Conservation (phyloP, 2,329 filamentous ascomycete species). For the Calonectria naviculata region DNA sequence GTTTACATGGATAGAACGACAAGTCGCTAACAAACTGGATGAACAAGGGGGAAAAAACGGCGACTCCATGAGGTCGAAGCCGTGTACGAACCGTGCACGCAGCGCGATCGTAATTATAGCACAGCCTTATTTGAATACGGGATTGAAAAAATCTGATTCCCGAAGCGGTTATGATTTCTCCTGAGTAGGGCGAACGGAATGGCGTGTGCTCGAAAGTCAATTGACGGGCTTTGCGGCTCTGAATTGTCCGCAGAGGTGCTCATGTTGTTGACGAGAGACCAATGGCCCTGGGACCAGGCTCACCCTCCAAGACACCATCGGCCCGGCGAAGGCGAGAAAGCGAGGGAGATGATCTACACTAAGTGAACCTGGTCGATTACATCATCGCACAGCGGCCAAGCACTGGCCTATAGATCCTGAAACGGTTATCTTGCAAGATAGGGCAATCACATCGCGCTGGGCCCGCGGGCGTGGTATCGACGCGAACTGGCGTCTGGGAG, state of each 20-base stretch:
- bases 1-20: too few species aligned
- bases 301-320: neutral
- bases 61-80: neutral
- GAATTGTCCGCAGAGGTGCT: neutral
- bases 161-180: neutral
- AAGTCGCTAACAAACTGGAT: too few species aligned
- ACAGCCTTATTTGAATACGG: neutral
- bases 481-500: neutral
- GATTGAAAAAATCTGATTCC: neutral
- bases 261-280: neutral
- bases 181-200: neutral
- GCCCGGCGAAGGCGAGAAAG: neutral
- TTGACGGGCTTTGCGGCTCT: neutral
- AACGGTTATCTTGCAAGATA: neutral
- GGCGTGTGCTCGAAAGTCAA: too few species aligned
- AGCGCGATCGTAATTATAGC: neutral
- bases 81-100: neutral
- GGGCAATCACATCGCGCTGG: neutral
- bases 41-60: neutral
- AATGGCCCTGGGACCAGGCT: neutral
- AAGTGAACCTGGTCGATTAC: neutral
- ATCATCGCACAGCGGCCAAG: neutral
- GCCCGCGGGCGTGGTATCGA: neutral
- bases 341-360: neutral
- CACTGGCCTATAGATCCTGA: neutral